Conservation (phyloP, 345 rosid species). For the Balakata baccata region DNA sequence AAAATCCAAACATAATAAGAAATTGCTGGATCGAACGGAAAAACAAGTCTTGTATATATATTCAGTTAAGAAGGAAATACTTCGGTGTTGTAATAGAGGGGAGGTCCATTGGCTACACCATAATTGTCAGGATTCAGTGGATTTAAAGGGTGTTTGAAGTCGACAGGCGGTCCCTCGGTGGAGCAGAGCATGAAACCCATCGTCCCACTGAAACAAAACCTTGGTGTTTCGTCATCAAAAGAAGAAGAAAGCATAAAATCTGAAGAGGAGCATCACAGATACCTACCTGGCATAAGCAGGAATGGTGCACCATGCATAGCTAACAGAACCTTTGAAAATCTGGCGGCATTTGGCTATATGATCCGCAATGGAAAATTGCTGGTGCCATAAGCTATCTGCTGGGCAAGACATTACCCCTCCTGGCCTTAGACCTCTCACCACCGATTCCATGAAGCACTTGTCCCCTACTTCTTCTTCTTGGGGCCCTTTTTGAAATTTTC, state of each 20-base stretch:
- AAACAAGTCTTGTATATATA: background rate
- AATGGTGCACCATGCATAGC: conserved; percentile 26
- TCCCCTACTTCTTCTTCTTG: conserved; percentile 14
- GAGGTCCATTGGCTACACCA: conserved; percentile 25
- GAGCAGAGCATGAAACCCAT: conserved; percentile 32
- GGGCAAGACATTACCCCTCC: conserved; percentile 27
- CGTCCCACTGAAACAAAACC: conserved; percentile 18
- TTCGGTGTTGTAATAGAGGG: conserved; percentile 22
- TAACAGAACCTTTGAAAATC: conserved; percentile 28
- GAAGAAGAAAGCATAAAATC: background rate
- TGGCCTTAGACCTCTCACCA: conserved; percentile 22
- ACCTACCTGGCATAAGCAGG: conserved; percentile 17
- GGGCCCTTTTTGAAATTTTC: conserved; percentile 1
- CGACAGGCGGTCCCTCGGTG: conserved; percentile 26
- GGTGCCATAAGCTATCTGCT: conserved; percentile 23
- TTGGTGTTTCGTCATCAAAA: background rate
- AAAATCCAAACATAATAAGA: background rate
- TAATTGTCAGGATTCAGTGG: conserved; percentile 20
- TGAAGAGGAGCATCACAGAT: too few species aligned
- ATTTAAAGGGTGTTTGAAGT: conserved; percentile 29
- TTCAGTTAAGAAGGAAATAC: background rate
- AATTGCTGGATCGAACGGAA: too few species aligned
- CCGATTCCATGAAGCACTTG: conserved; percentile 13
- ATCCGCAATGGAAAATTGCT: conserved; percentile 15
- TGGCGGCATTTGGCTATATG: conserved; percentile 18